Conservation (phyloP, 2,329 filamentous ascomycete genomes). For the Davidsoniella virescens region DNA sequence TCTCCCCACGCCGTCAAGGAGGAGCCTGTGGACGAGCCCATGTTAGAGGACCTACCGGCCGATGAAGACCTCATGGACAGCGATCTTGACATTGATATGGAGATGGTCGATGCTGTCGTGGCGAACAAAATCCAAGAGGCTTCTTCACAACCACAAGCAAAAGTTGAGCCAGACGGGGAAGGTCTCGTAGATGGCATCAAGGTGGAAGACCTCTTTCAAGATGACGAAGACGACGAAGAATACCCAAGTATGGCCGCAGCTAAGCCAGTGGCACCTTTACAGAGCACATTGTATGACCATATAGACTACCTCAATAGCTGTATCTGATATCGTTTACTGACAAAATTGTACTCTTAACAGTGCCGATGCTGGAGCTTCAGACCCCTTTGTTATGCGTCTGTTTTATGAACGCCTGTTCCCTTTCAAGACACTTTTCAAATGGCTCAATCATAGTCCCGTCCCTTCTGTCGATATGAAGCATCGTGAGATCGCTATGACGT, state of each 20-base stretch:
- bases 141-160: neutral
- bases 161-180: constrained; percentile 16
- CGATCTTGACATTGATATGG: constrained; percentile 13
- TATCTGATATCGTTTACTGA: neutral
- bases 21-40: constrained; percentile 20
- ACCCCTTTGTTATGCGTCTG: constrained; percentile 56
- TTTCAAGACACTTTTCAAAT: constrained; percentile 88
- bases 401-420: constrained; percentile 96
- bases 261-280: constrained; percentile 24
- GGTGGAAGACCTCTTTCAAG: constrained; percentile 40
- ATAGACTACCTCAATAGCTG: neutral
- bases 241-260: constrained; percentile 28
- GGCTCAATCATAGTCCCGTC: constrained; percentile 84
- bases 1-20: constrained; percentile 1
- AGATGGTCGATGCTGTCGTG: constrained; percentile 15
- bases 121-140: constrained; percentile 9
- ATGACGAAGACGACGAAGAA: constrained; percentile 44
- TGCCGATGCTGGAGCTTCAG: constrained; percentile 12
- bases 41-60: constrained; percentile 20
- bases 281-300: constrained; percentile 9
- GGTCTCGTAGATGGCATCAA: constrained; percentile 26
- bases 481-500: constrained; percentile 88
- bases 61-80: constrained; percentile 12
- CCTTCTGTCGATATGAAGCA: constrained; percentile 80
- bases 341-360: neutral